These are phyloP conservation scores for Tulasnella sp. DNA, from an alignment of 768 basidiomycete genomes.

Conservation along the genomic window DNA sequence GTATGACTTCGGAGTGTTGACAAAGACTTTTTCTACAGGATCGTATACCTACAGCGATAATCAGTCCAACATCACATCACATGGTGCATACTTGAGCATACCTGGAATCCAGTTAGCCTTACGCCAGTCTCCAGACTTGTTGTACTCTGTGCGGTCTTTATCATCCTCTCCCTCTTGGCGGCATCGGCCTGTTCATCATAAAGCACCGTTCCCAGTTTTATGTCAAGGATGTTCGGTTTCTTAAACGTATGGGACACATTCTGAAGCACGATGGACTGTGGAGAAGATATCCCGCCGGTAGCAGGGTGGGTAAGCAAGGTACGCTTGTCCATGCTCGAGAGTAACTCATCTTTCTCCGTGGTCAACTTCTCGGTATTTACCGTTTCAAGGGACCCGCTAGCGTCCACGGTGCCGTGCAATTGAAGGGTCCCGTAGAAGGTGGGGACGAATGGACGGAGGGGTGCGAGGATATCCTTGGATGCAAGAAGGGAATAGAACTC, in stretches of 20 bases:
- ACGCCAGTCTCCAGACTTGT: conserved; percentile 70
- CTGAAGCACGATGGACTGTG: conserved; percentile 70
- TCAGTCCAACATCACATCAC: not conserved
- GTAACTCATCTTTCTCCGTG: conserved; percentile 38
- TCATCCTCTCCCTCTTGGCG: conserved; percentile 73
- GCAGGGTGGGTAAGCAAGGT: not conserved
- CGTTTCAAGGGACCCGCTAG: not conserved
- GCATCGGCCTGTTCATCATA: conserved; percentile 50
- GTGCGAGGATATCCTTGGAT: conserved; percentile 24
- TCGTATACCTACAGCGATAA: conserved; percentile 51
- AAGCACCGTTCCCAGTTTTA: conserved; percentile 87
- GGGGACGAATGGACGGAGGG: conserved; percentile 44
- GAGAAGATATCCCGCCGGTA: not conserved
- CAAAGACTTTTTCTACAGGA: conserved; percentile 39
- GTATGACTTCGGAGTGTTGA: conserved; percentile 58
- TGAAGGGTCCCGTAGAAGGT: conserved; percentile 67
- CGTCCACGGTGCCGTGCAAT: conserved; percentile 49
- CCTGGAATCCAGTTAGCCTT: conserved; percentile 83
- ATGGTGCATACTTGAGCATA: conserved; percentile 27
- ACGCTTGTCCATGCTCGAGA: not conserved
- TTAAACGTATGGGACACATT: conserved; percentile 63
- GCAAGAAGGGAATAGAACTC: conserved; percentile 55
- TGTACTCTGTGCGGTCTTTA: conserved; percentile 48
- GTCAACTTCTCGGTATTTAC: conserved; percentile 20
- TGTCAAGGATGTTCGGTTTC: conserved; percentile 78